Percentiles rank a stretch among this genome's conserved stretches.
These are phyloP conservation scores for Tetragonia tetragonoides DNA, from an alignment of 148 eudicot genomes.

Conservation along the genomic window DNA sequence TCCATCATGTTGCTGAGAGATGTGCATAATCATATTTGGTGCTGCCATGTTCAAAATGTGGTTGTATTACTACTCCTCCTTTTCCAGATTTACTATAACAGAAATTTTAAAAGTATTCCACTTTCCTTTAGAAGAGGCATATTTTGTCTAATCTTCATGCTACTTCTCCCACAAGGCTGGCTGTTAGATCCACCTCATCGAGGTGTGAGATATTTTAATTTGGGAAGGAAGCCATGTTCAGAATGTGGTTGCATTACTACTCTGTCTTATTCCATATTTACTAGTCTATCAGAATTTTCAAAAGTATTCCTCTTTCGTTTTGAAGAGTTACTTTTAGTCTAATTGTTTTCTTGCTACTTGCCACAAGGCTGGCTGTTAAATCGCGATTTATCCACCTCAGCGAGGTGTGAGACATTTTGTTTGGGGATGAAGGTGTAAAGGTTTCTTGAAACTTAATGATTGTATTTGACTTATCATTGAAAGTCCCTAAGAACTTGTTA, in stretches of 20 bases:
- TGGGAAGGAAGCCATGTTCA: not conserved
- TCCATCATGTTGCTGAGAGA: not conserved
- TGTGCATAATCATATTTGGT: not conserved
- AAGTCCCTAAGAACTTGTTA: no score
- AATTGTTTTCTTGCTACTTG: not conserved
- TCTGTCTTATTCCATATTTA: not conserved
- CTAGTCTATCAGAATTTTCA: not conserved
- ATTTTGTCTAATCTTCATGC: not conserved
- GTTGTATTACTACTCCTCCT: not conserved
- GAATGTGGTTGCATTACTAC: not conserved
- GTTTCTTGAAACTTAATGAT: not conserved
- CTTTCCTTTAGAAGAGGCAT: not conserved
- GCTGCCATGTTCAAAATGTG: not conserved
- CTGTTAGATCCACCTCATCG: not conserved
- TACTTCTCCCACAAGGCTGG: not conserved
- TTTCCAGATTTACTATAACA: not conserved
- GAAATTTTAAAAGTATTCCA: not conserved
- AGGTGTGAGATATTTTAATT: not conserved
- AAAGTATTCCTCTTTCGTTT: not conserved
- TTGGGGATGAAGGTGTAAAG: not conserved
- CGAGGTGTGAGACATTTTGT: not conserved
- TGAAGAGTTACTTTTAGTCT: not conserved
- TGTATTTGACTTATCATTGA: not conserved
- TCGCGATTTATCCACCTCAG: not conserved
- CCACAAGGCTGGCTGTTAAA: not conserved